Evolutionary conservation across 495 filamentous ascomycete species (phyloP), one percentile per base, ranked within the genome.

Genomic region (Aspergillus egyptiacus): DNA sequence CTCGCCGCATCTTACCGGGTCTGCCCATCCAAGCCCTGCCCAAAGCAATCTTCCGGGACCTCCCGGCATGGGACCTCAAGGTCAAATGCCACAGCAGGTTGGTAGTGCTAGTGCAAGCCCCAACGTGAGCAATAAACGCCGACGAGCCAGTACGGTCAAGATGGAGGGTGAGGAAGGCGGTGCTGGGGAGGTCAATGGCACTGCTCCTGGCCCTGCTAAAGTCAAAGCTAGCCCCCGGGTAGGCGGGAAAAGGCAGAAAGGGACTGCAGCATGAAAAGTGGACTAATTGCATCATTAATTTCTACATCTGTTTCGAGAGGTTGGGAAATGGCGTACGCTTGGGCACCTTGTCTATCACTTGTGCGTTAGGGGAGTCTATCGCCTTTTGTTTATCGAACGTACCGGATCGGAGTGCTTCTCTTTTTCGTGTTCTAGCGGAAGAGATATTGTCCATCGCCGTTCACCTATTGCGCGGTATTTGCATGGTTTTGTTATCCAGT

Each of bases 21-120:
- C 75, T 7, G 72, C 67, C 1, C 70, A 76, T 19, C 61, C 72
- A 13, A 74, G 72, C 48, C 73, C 70, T 17, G 72, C 67, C 13
- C 71, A 71, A 48, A 71, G 62, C 36, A 66, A 73, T 32, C 57
- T 72, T 35, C 56, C 61, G 20, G 66, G 66, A 11, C 68, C 70
- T 18, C 67, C 72, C 7, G 77, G 76, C 22, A 91, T 95, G 81
- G 74, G 80, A 25, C 84, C 86, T 53, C 85, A 82, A 48, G 87
- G 82, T 55, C 83, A 87, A 63, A 73, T 76, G 35, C 78, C 73
- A 48, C 74, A 66, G n/a, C 67, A 63, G 45, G 62, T 72, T 50
- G 84, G 77, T n/a, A 91, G 86, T 55, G 84, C 86, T 6, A 94
- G 87, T 60, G 91, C 90, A 3, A 94, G 89, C 44, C 90, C 90